Percentiles rank a stretch among this genome's conserved stretches.
Evolutionary conservation across 306 rosid species (phyloP).

Genomic region (Delonix regia): DNA sequence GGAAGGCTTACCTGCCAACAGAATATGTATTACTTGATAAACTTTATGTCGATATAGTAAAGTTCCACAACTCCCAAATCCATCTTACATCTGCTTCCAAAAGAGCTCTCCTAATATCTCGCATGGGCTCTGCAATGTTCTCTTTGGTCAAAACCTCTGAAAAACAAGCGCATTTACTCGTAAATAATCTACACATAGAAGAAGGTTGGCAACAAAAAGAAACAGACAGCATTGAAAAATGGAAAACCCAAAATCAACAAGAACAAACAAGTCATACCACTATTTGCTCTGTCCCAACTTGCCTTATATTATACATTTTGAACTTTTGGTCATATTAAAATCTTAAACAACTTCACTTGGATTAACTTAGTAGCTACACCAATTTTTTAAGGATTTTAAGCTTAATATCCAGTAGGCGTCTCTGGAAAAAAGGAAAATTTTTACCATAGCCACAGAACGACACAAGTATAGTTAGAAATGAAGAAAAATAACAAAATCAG

Average conservation of each 20-base stretch:
- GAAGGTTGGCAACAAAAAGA: not conserved
- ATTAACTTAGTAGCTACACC: not conserved
- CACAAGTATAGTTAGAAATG: not conserved
- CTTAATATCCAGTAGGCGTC: not conserved
- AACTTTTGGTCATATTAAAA: not conserved
- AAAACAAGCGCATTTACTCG: conserved; percentile 26
- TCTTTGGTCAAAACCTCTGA: conserved; percentile 96
- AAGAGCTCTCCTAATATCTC: conserved; percentile 95
- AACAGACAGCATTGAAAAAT: not conserved
- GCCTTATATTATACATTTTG: not conserved
- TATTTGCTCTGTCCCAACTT: not conserved
- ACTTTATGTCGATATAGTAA: conserved; percentile 1
- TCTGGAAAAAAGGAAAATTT: not conserved
- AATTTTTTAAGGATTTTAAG: not conserved
- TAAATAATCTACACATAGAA: conserved; percentile 4
- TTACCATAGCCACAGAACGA: not conserved
- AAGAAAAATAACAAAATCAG: not conserved
- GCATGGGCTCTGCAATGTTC: conserved; percentile 95
- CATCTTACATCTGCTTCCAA: conserved; percentile 93
- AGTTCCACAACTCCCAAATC: conserved; percentile 9
- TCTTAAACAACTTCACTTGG: not conserved
- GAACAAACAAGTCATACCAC: not conserved
- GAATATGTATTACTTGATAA: conserved; percentile 25
- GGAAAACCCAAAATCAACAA: not conserved
- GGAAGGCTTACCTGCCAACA: conserved; percentile 93